phyloP scores from a whole-genome alignment of 1,284 basidiomycete species.

The Exobasidium rhododendri region DNA sequence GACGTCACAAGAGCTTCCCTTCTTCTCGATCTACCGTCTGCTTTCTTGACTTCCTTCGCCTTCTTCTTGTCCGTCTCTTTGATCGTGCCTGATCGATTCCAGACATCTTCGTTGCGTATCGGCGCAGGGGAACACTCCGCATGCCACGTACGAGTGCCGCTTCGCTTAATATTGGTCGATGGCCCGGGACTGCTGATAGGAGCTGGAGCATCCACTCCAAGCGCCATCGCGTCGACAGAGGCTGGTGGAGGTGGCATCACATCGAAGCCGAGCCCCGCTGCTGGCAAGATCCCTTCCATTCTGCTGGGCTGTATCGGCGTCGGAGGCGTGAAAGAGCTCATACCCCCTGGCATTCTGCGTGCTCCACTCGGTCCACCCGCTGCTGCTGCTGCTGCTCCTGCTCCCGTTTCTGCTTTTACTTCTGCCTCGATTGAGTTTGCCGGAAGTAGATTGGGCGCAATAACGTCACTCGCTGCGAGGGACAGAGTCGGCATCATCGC shows the following conservation, averaged over 20 bases:
- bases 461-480: neutral
- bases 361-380: neutral
- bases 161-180: neutral
- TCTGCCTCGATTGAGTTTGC: neutral
- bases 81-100: conserved; percentile 5
- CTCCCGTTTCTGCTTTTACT: neutral
- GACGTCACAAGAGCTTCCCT: neutral
- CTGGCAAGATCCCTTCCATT: neutral
- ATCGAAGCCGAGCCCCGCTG: neutral
- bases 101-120: conserved; percentile 16
- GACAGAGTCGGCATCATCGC: neutral
- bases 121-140: neutral
- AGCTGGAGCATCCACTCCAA: conserved; percentile 6
- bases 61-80: conserved; percentile 11
- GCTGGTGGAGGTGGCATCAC: neutral
- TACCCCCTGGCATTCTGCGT: conserved; percentile 2
- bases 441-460: neutral
- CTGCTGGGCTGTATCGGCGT: neutral
- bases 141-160: conserved; percentile 15
- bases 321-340: neutral
- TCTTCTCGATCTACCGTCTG: conserved; percentile 6
- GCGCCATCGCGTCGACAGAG: neutral
- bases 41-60: conserved; percentile 21
- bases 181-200: conserved; percentile 6
- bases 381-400: neutral